A percentile compares a stretch with the other conserved stretches of the same genome.
phyloP scores from a whole-genome alignment of 2,329 filamentous ascomycete species.

The Metarhizium rileyi region DNA sequence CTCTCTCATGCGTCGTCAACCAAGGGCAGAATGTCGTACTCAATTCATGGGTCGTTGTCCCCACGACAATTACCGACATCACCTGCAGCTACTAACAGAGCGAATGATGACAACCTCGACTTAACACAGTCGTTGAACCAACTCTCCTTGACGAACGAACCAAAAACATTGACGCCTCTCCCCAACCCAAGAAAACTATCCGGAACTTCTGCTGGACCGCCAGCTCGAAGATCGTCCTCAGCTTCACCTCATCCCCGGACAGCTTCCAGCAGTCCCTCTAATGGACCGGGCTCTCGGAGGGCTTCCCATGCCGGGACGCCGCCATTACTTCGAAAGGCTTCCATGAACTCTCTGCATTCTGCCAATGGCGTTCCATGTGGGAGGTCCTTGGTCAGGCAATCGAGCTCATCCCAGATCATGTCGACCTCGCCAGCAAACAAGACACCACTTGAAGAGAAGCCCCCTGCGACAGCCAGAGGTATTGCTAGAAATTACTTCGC shows the following conservation, averaged over 20 bases:
- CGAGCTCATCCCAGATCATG: conserved; percentile 35
- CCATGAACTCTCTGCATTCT: conserved; percentile 46
- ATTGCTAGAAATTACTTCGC: conserved; percentile 61
- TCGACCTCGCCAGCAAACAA: conserved; percentile 26
- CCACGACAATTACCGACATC: conserved; percentile 2
- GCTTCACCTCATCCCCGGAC: conserved; percentile 27
- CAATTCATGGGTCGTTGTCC: neutral
- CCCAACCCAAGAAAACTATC: conserved; percentile 12
- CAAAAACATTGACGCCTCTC: conserved; percentile 15
- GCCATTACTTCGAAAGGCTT: conserved; percentile 44
- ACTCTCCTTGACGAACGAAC: conserved; percentile 31
- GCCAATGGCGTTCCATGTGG: conserved; percentile 28
- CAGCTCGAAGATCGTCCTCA: conserved; percentile 26
- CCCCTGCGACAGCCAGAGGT: conserved; percentile 37
- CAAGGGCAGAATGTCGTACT: conserved; percentile 3
- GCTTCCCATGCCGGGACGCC: conserved; percentile 40
- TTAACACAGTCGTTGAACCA: conserved; percentile 33
- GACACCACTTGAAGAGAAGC: conserved; percentile 20
- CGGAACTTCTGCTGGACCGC: conserved; percentile 27
- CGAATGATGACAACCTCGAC: conserved; percentile 17
- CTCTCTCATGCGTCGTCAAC: conserved; percentile 5
- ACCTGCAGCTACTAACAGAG: neutral
- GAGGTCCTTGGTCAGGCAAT: conserved; percentile 34
- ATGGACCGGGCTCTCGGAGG: conserved; percentile 32
- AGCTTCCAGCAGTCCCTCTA: conserved; percentile 33